These are phyloP conservation scores for Metschnikowia kunwiensis DNA, from an alignment of 805 yeast species.

Conservation along the genomic window DNA sequence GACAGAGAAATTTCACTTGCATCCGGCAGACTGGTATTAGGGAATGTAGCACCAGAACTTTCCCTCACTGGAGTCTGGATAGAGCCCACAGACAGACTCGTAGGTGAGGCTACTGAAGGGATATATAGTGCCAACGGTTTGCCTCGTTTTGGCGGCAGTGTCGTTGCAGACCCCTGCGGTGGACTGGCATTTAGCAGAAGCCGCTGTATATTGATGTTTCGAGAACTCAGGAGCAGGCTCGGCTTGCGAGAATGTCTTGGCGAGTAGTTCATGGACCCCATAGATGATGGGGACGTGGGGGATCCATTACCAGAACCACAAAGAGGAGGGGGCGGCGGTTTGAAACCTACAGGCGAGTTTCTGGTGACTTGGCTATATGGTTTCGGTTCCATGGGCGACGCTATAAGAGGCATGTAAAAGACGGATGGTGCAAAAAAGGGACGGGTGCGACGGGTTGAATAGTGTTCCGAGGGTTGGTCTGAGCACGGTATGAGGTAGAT, in stretches of 20 bases:
- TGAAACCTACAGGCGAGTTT: constrained; percentile 7
- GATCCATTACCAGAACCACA: constrained; percentile 7
- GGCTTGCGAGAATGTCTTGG: constrained; percentile 37
- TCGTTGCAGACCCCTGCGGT: neutral
- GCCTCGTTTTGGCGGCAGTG: constrained; percentile 12
- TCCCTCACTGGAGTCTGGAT: constrained; percentile 5
- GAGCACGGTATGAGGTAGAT: no score
- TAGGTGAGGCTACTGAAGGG: constrained; percentile 6
- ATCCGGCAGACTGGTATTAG: no score
- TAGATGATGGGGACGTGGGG: constrained; percentile 4
- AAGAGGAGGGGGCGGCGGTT: constrained; percentile 11
- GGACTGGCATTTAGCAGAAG: constrained; percentile 31
- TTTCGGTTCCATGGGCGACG: constrained; percentile 9
- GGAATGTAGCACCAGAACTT: neutral
- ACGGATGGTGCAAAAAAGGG: no score
- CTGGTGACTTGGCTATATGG: constrained; percentile 5
- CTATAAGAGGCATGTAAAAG: constrained; percentile 5
- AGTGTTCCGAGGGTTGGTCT: no score
- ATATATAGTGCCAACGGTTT: constrained; percentile 11
- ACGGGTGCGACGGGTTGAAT: no score
- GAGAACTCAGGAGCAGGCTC: constrained; percentile 22
- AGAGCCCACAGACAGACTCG: neutral
- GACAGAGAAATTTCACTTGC: constrained; percentile 1
- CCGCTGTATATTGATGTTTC: constrained; percentile 38
- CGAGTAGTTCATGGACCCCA: constrained; percentile 31